These are phyloP conservation scores for Withania somnifera DNA, from an alignment of 305 asterid species.

Conservation along the genomic window DNA sequence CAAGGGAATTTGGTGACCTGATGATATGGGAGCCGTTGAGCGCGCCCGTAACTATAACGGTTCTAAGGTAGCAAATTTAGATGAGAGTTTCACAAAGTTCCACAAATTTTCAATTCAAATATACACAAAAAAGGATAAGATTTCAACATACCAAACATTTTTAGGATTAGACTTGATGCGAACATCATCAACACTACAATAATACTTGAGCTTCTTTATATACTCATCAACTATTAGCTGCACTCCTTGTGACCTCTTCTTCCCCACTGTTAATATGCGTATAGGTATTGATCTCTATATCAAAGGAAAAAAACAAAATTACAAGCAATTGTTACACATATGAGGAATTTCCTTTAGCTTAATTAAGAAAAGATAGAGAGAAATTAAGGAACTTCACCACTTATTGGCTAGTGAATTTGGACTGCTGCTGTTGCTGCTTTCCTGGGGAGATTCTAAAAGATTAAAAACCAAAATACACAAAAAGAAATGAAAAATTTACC, in stretches of 20 bases:
- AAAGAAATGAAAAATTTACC: not conserved
- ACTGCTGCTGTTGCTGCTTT: constrained; percentile 7
- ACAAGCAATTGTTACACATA: not conserved
- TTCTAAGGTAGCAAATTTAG: too few relatives aligned
- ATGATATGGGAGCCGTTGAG: too few relatives aligned
- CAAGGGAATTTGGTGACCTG: too few relatives aligned
- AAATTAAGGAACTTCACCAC: constrained; percentile 31
- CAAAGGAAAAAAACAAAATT: not conserved
- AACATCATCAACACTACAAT: constrained; percentile 62
- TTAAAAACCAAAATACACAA: not conserved
- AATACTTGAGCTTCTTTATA: constrained; percentile 47
- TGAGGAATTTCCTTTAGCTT: not conserved
- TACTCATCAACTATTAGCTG: constrained; percentile 72
- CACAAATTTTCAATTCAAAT: too few relatives aligned
- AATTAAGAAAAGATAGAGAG: not conserved
- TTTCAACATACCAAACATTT: constrained; percentile 48
- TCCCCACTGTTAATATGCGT: constrained; percentile 75
- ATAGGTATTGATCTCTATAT: constrained; percentile 62
- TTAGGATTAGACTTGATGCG: constrained; percentile 72
- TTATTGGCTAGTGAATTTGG: constrained; percentile 44
- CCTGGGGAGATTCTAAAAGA: not conserved
- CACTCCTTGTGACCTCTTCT: constrained; percentile 69
- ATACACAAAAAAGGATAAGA: not conserved
- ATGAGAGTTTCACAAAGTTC: too few relatives aligned
- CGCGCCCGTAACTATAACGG: too few relatives aligned